These are phyloP conservation scores for Heterobasidion occidentale DNA, from an alignment of 1,284 basidiomycete species.

Conservation along the genomic window DNA sequence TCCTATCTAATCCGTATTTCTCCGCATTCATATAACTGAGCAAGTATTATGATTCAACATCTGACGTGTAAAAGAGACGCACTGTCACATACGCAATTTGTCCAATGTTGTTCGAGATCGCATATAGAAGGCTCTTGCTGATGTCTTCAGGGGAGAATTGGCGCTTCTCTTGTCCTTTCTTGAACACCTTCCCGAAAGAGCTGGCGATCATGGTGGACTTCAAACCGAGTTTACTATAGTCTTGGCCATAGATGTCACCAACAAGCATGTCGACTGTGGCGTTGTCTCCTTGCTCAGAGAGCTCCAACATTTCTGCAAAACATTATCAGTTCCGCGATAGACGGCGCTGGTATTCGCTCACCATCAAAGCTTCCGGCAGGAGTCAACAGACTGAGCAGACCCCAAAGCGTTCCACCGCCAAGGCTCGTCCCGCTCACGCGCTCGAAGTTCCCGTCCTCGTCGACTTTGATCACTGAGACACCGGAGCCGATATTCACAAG, in stretches of 20 bases:
- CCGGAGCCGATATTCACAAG: constrained; percentile 98
- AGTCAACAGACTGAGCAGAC: constrained; percentile 88
- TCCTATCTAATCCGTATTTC: constrained; percentile 94
- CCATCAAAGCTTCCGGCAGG: constrained; percentile 96
- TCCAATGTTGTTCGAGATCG: constrained; percentile 98
- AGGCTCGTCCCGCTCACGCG: constrained; percentile 96
- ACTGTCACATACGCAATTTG: constrained; percentile 86
- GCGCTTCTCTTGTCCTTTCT: constrained; percentile 72
- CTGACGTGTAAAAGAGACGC: constrained; percentile 6
- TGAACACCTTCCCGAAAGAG: constrained; percentile 98
- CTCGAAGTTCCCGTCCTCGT: constrained; percentile 93
- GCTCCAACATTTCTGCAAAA: constrained; percentile 83
- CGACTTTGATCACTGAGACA: constrained; percentile 96
- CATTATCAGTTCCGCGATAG: background rate
- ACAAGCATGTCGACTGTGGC: constrained; percentile 97
- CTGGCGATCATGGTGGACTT: constrained; percentile 98
- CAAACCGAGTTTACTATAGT: constrained; percentile 89
- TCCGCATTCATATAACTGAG: constrained; percentile 98
- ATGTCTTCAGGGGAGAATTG: constrained; percentile 92
- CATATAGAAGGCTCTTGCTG: constrained; percentile 89
- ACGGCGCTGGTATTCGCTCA: constrained; percentile 30
- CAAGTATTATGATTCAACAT: constrained; percentile 5
- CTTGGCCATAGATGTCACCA: constrained; percentile 96
- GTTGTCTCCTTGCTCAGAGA: constrained; percentile 94
- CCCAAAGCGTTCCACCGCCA: constrained; percentile 99